A percentile compares a stretch with the other conserved stretches of the same genome.
Evolutionary conservation across 768 basidiomycete species (phyloP).

Genomic region (Cystobasidium tubakii): DNA sequence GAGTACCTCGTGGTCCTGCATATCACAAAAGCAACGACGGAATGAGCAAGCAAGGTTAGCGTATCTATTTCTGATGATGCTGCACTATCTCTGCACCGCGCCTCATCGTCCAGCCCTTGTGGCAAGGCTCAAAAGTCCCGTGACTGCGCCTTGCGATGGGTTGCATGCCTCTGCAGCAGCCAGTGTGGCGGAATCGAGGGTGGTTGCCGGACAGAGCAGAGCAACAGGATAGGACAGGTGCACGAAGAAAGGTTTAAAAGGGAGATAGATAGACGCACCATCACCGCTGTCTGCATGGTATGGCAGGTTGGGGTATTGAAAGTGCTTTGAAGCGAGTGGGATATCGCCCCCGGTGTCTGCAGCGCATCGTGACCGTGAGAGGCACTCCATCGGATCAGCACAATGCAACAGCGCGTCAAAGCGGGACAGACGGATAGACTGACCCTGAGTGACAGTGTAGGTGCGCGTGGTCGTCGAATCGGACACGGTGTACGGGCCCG

Average conservation of each 20-base stretch:
- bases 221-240: too few relatives aligned
- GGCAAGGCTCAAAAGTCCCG: too few relatives aligned
- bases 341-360: conserved; percentile 32
- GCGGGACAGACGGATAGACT: neutral
- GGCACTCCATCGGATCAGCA: conserved; percentile 2
- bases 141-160: neutral
- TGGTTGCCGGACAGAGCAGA: neutral
- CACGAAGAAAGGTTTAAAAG: too few relatives aligned
- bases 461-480: conserved; percentile 21
- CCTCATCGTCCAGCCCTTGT: too few relatives aligned
- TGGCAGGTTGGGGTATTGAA: conserved; percentile 34
- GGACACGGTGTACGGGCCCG: conserved; percentile 9
- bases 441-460: conserved; percentile 34
- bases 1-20: conserved; percentile 34
- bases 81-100: too few relatives aligned
- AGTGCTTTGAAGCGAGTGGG: conserved; percentile 34
- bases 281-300: conserved; percentile 38
- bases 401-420: neutral
- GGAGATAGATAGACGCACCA: conserved; percentile 14
- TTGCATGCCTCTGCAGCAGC: too few relatives aligned
- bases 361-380: too few relatives aligned
- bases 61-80: too few relatives aligned
- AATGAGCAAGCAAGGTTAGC: neutral
- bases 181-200: too few relatives aligned
- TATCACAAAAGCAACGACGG: neutral